Evolutionary conservation across 495 filamentous ascomycete species (phyloP), one percentile per base, ranked within the genome.

Genomic region (Staphylotrichum longicolle): DNA sequence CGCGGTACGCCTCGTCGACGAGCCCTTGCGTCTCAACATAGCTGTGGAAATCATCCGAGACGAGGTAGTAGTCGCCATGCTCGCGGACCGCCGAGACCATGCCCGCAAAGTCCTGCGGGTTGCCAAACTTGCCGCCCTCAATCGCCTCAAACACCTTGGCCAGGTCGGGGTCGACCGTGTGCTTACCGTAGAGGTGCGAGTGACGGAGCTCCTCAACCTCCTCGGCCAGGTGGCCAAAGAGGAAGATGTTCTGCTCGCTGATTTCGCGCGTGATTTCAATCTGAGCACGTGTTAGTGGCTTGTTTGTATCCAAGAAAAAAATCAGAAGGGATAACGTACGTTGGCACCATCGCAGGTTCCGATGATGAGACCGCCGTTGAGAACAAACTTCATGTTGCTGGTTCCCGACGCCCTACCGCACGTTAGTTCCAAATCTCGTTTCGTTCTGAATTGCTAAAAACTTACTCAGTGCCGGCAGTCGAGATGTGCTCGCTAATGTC

Each of bases 401-500:
- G 82, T 85, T 61, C 82, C 82, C 44, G 78, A 81, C 0, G 82
- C 82, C 70, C 78, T 80, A 48, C 4, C 9, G 20, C 32, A 5
- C n/a, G 55, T 59, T 41, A 58, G 50, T 15, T 49, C n/a, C 6
- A 15, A 6, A 20, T 82, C 87, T 15, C 20, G 6, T 27, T 27
- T 27, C 20, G 20, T 27, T 27, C 20, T 27, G 20, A 27, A 27
- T 27, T 27, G 20, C 20, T 27, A 27, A 27, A 27, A 42, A 71
- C 78, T 72, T 64, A 80, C 78, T 98, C 94, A 3, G 94, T 98
- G 34, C 94, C 94, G 15, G 94, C 94, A 39, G 94, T 98, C 3
- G 94, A 98, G 74, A 98, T 98, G 72, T 98, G 94, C 79, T 98
- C 94, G 75, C 91, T 96, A 70, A 98, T 86, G 70, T 98, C 94